These are phyloP conservation scores for Cicer chorassanicum DNA, from an alignment of 306 rosid genomes.

Conservation along the genomic window DNA sequence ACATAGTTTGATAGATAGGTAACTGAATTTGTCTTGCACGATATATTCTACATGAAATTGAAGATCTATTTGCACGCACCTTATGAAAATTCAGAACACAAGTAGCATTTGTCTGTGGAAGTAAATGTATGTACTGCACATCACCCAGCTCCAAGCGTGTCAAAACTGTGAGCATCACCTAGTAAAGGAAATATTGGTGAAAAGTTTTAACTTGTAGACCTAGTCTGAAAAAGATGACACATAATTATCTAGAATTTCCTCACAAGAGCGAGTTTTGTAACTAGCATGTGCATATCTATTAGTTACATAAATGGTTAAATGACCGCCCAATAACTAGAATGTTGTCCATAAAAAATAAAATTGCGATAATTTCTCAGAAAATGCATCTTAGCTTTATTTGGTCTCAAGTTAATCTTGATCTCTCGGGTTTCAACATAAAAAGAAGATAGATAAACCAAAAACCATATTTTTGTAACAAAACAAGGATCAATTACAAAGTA, in stretches of 20 bases:
- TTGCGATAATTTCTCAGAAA: background rate
- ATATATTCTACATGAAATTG: conserved; percentile 31
- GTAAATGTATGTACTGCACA: conserved; percentile 74
- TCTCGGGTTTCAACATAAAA: conserved; percentile 21
- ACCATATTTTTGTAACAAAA: conserved; percentile 14
- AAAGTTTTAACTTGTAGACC: conserved; percentile 29
- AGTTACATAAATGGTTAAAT: background rate
- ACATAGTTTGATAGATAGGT: conserved; percentile 13
- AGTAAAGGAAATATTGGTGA: conserved; percentile 45
- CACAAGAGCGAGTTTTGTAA: background rate
- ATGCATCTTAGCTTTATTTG: conserved; percentile 22
- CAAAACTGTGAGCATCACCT: conserved; percentile 91
- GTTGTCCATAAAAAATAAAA: background rate
- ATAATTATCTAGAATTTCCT: conserved; percentile 33
- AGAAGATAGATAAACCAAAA: conserved; percentile 27
- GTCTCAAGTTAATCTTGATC: conserved; percentile 27
- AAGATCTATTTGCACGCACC: conserved; percentile 52
- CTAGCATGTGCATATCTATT: conserved; percentile 18
- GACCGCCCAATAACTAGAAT: conserved; percentile 7
- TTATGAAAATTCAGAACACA: conserved; percentile 78
- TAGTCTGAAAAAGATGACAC: conserved; percentile 29
- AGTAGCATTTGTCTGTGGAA: conserved; percentile 75
- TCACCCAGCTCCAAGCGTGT: conserved; percentile 94
- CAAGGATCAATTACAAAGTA: conserved; percentile 19
- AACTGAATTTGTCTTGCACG: conserved; percentile 28